phyloP scores from a whole-genome alignment of 257 asterid species.

The Euphrasia confusa region DNA sequence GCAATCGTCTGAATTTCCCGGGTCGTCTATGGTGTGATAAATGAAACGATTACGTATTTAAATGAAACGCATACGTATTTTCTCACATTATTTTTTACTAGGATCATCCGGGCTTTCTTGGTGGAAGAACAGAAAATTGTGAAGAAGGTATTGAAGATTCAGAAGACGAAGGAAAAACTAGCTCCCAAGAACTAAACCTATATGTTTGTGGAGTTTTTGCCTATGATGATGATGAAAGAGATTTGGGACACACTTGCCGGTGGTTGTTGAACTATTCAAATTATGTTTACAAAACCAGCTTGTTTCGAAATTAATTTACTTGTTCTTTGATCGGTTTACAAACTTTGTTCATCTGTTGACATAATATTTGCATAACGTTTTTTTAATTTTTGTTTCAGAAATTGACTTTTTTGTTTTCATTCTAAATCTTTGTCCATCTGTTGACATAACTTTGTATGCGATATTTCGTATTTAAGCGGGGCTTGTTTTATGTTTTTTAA shows the following conservation, averaged over 20 bases:
- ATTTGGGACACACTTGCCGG: conserved; percentile 4
- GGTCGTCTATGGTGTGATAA: neutral
- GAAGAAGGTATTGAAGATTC: conserved; percentile 71
- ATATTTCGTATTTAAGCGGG: too few relatives aligned
- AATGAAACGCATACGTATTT: neutral
- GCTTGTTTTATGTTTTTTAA: too few relatives aligned
- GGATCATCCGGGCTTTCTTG: conserved; percentile 70
- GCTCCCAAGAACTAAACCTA: conserved; percentile 42
- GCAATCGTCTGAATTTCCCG: neutral
- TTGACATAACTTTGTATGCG: too few relatives aligned
- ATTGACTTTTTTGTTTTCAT: neutral
- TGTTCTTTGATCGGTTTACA: conserved; percentile 12
- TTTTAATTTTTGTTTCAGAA: neutral
- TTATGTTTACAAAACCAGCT: neutral
- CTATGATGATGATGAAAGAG: conserved; percentile 33
- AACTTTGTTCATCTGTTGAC: neutral
- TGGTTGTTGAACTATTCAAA: neutral
- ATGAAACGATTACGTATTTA: neutral
- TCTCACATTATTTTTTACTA: conserved; percentile 7
- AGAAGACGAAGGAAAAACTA: conserved; percentile 54
- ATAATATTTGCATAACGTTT: conserved; percentile 6
- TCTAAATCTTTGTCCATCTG: neutral
- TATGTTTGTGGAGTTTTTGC: conserved; percentile 24
- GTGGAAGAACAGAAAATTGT: conserved; percentile 74
- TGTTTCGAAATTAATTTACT: conserved; percentile 7